These are phyloP conservation scores for Xylaria multiplex DNA, from an alignment of 2,329 filamentous ascomycete genomes.

Conservation along the genomic window DNA sequence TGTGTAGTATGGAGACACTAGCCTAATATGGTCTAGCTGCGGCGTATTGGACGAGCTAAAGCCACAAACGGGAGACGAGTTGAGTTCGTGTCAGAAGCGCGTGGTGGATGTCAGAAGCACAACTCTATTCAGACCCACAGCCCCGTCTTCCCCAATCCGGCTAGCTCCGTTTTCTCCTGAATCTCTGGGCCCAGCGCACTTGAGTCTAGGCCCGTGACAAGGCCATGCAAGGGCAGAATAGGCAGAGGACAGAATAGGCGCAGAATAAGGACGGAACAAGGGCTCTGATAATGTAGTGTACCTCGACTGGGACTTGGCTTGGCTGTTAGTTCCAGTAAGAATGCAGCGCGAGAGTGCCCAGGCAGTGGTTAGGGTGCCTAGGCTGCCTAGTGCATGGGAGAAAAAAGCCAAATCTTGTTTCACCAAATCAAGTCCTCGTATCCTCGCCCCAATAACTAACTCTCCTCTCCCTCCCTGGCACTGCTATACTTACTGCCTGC, in stretches of 20 bases:
- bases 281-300: too few species aligned
- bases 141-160: constrained; percentile 3
- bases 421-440: constrained; percentile 23
- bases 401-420: constrained; percentile 30
- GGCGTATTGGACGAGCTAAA: too few species aligned
- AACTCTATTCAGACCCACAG: not conserved
- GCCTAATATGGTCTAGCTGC: too few species aligned
- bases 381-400: constrained; percentile 1
- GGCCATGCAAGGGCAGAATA: constrained; percentile 2
- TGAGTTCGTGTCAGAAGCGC: too few species aligned
- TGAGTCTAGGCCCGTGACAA: constrained; percentile 1
- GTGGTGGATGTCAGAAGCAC: too few species aligned
- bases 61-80: too few species aligned
- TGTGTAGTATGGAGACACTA: too few species aligned
- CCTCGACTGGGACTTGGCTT: not conserved
- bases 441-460: constrained; percentile 16
- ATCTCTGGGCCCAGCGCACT: not conserved
- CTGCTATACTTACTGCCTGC: not conserved
- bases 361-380: too few species aligned
- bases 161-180: constrained; percentile 1
- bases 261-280: too few species aligned
- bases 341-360: too few species aligned
- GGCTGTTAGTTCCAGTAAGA: not conserved
- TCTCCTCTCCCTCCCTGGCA: too few species aligned
- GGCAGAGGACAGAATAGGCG: too few species aligned